Evolutionary conservation across 768 basidiomycete genomes (phyloP).

Genomic region (Auriscalpium orientale): DNA sequence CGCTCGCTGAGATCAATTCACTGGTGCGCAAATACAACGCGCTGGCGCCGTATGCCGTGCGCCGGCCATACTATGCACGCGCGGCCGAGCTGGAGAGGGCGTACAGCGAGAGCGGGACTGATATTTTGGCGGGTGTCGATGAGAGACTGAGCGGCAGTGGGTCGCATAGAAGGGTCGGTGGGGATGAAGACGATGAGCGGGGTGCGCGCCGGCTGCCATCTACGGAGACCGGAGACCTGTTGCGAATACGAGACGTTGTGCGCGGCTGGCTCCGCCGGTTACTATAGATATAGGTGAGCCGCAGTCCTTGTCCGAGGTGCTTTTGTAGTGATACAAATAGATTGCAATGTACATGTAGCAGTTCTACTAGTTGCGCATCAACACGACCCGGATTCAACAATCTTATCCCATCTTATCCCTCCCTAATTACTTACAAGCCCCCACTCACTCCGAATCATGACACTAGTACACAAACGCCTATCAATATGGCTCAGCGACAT

Average conservation of each 20-base stretch:
- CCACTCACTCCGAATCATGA: no score
- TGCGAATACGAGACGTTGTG: neutral
- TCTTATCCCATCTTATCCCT: no score
- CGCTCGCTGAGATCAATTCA: constrained; percentile 64
- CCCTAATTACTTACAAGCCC: no score
- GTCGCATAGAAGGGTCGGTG: neutral
- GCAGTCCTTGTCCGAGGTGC: no score
- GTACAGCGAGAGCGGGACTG: constrained; percentile 44
- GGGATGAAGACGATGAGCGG: constrained; percentile 2
- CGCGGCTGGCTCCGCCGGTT: neutral
- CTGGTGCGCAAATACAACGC: constrained; percentile 76
- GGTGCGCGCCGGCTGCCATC: neutral
- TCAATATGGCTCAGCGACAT: no score
- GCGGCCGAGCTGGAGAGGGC: constrained; percentile 49
- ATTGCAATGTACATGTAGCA: no score
- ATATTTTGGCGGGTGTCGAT: constrained; percentile 37
- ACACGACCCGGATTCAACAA: no score
- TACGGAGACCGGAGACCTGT: neutral
- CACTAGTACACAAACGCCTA: no score
- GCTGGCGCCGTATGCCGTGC: constrained; percentile 71
- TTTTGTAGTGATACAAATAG: no score
- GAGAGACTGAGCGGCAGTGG: constrained; percentile 12
- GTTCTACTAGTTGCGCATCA: no score
- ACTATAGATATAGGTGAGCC: no score
- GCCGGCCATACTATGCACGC: constrained; percentile 51